Percentiles rank a stretch among this genome's conserved stretches.
Conservation (phyloP, 805 yeast genomes). For the Danielia oregonensis region DNA sequence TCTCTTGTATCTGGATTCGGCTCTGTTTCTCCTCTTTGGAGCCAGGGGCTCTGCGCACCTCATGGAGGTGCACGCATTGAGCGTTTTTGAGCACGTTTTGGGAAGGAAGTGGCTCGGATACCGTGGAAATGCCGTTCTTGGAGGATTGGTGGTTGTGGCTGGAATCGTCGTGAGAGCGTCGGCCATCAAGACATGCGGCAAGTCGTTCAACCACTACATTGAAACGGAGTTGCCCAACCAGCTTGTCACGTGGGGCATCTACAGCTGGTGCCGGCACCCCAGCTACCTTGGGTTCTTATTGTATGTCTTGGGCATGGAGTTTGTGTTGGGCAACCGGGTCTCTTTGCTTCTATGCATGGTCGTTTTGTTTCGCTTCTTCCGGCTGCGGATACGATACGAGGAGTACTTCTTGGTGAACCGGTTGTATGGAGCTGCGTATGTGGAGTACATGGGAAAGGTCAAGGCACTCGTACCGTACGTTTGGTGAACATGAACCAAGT, state of each 20-base stretch:
- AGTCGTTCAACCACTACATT: slow-evolving; percentile 33
- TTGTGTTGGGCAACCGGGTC: slow-evolving; percentile 21
- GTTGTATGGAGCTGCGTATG: slow-evolving; percentile 27
- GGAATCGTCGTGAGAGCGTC: slow-evolving; percentile 26
- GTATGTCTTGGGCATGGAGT: slow-evolving; percentile 30
- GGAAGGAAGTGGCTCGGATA: slow-evolving; percentile 3
- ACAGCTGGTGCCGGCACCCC: slow-evolving; percentile 31
- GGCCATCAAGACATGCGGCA: slow-evolving; percentile 34
- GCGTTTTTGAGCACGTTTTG: slow-evolving; percentile 22
- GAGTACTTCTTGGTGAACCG: slow-evolving; percentile 27
- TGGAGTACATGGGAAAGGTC: slow-evolving; percentile 19
- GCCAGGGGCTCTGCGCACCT: slow-evolving; percentile 31
- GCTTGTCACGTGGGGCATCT: slow-evolving; percentile 33
- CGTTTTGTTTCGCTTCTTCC: slow-evolving; percentile 25
- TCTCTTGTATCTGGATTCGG: slow-evolving; percentile 23
- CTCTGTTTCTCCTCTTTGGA: slow-evolving; percentile 33
- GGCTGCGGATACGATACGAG: slow-evolving; percentile 29
- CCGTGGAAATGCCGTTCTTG: slow-evolving; percentile 8
- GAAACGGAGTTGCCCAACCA: slow-evolving; percentile 13
- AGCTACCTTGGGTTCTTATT: slow-evolving; percentile 36
- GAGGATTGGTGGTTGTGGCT: slow-evolving; percentile 12
- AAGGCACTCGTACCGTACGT: slow-evolving; percentile 29
- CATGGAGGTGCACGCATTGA: slow-evolving; percentile 24
- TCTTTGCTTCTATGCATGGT: slow-evolving; percentile 14
- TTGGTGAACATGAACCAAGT: background rate